Percentiles rank a stretch among this genome's conserved stretches.
Conservation (phyloP, 176 grass and related monocot species). For the Hyparrhenia diplandra region DNA sequence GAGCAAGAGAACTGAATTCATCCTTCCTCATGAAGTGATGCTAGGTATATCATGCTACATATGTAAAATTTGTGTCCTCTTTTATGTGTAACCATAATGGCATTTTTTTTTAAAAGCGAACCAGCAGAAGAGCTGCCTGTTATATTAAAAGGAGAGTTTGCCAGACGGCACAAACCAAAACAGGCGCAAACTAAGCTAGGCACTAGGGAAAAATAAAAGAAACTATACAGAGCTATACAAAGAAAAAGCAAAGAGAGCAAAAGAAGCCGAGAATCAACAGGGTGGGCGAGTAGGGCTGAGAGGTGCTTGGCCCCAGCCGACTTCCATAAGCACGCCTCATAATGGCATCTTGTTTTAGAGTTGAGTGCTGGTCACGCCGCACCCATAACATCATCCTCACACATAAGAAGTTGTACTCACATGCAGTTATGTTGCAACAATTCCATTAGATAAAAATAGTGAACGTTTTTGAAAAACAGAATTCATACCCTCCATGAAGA, state of each 20-base stretch:
- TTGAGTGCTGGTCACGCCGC: neutral
- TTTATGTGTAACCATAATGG: neutral
- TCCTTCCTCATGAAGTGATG: neutral
- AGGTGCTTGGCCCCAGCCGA: too few relatives aligned
- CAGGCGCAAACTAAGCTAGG: too few relatives aligned
- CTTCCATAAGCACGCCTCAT: too few relatives aligned
- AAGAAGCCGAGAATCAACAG: too few relatives aligned
- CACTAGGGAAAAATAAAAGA: too few relatives aligned
- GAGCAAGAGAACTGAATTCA: neutral
- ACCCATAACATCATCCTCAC: neutral
- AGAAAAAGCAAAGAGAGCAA: too few relatives aligned
- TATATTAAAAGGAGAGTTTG: too few relatives aligned
- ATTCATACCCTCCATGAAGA: slow-evolving; percentile 77
- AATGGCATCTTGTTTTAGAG: too few relatives aligned
- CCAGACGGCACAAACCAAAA: too few relatives aligned
- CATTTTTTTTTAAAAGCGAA: neutral
- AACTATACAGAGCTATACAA: too few relatives aligned
- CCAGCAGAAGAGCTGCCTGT: too few relatives aligned
- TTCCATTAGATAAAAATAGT: neutral
- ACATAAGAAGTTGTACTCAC: neutral
- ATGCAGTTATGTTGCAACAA: neutral
- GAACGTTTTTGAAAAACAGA: neutral
- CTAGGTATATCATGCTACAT: neutral
- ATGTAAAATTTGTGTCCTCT: neutral
- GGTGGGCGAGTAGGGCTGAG: too few relatives aligned